A percentile compares a stretch with the other conserved stretches of the same genome.
These are phyloP conservation scores for Fonsecaea erecta DNA, from an alignment of 2,329 filamentous ascomycete genomes.

Conservation along the genomic window DNA sequence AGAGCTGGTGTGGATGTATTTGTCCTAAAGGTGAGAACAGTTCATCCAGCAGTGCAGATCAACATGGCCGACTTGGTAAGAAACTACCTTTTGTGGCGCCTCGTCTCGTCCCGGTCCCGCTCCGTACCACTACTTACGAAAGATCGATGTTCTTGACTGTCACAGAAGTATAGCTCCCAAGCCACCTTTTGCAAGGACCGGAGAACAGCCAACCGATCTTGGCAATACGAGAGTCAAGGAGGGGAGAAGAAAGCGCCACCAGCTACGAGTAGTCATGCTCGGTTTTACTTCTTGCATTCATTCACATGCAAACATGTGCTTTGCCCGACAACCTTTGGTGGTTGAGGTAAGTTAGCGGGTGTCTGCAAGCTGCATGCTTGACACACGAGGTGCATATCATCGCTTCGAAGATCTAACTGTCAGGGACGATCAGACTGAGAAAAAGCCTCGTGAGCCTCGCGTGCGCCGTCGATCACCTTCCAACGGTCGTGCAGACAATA, in stretches of 20 bases:
- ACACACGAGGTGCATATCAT: background rate
- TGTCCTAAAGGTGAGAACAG: background rate
- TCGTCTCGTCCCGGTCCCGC: slow-evolving; percentile 1
- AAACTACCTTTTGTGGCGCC: background rate
- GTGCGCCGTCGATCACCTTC: background rate
- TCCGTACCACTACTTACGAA: background rate
- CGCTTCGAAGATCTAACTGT: background rate
- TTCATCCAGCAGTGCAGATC: background rate
- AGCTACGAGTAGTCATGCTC: background rate
- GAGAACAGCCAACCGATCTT: background rate
- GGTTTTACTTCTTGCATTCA: background rate
- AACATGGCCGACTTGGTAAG: background rate
- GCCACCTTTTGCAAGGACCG: background rate
- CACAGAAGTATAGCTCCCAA: background rate
- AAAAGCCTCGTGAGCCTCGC: background rate
- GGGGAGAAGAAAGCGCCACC: background rate
- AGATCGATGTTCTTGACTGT: background rate
- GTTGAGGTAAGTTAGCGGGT: background rate
- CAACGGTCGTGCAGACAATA: background rate
- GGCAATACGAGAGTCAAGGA: background rate
- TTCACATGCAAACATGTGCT: background rate
- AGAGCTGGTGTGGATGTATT: background rate
- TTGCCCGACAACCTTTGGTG: background rate
- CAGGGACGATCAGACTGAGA: background rate
- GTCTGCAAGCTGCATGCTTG: background rate